Evolutionary conservation across 2,329 filamentous ascomycete species (phyloP).

Genomic region (Bipolaris oryzae): DNA sequence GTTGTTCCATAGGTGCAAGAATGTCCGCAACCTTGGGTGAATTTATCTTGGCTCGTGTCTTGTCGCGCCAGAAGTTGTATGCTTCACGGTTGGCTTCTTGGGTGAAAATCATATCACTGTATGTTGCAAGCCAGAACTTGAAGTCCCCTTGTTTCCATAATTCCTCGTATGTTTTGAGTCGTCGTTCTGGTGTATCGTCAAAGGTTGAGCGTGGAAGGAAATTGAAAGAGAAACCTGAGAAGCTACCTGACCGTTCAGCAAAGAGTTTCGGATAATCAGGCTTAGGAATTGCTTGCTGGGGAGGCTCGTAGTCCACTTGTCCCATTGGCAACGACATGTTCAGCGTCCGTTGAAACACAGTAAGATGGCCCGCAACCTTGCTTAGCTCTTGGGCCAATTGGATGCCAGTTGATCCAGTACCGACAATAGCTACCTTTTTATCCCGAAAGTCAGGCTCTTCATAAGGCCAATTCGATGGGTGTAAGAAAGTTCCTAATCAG

Average conservation of each 20-base stretch:
- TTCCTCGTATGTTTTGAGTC: slow-evolving; percentile 22
- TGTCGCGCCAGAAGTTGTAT: slow-evolving; percentile 54
- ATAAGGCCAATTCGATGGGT: slow-evolving; percentile 65
- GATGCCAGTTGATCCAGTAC: slow-evolving; percentile 65
- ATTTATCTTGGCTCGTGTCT: slow-evolving; percentile 46
- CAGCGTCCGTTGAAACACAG: slow-evolving; percentile 68
- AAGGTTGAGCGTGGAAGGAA: slow-evolving; percentile 28
- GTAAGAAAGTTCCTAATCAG: slow-evolving; percentile 49
- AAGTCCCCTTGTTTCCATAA: slow-evolving; percentile 31
- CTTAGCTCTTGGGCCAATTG: slow-evolving; percentile 66
- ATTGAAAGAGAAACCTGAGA: slow-evolving; percentile 28
- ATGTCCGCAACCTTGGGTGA: slow-evolving; percentile 47
- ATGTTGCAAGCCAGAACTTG: slow-evolving; percentile 34
- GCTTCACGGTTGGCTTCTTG: slow-evolving; percentile 48
- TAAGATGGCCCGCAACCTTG: slow-evolving; percentile 55
- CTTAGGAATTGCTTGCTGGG: slow-evolving; percentile 53
- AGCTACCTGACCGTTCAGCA: slow-evolving; percentile 11
- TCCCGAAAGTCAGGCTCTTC: slow-evolving; percentile 58
- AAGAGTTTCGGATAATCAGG: slow-evolving; percentile 32
- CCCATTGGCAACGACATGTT: slow-evolving; percentile 33
- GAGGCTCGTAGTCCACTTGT: slow-evolving; percentile 19
- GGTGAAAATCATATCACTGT: slow-evolving; percentile 46
- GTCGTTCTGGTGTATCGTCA: slow-evolving; percentile 25
- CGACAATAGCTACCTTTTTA: slow-evolving; percentile 67
- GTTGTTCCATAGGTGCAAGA: slow-evolving; percentile 47